These are phyloP conservation scores for Penicillium sp. DNA, from an alignment of 2,329 filamentous ascomycete genomes.

Conservation along the genomic window DNA sequence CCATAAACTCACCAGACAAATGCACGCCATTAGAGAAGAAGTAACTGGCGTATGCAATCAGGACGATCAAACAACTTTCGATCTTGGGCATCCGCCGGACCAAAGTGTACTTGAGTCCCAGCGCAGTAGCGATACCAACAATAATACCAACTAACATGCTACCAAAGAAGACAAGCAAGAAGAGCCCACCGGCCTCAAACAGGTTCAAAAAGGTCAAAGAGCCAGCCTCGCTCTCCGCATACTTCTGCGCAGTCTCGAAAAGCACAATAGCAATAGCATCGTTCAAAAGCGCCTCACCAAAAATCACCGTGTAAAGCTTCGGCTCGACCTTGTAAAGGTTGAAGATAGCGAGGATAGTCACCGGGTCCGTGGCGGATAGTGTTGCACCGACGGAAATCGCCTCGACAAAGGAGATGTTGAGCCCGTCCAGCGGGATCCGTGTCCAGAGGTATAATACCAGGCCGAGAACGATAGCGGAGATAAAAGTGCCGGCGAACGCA, in stretches of 20 bases:
- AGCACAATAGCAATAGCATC: slow-evolving; percentile 98
- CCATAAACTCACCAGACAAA: slow-evolving; percentile 77
- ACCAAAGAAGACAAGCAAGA: slow-evolving; percentile 94
- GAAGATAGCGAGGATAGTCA: slow-evolving; percentile 98
- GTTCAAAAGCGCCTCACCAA: slow-evolving; percentile 97
- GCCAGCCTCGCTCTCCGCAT: slow-evolving; percentile 73
- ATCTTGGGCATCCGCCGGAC: slow-evolving; percentile 93
- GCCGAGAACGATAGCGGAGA: slow-evolving; percentile 94
- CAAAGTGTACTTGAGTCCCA: slow-evolving; percentile 93
- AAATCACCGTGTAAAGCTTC: slow-evolving; percentile 98
- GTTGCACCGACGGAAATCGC: slow-evolving; percentile 97
- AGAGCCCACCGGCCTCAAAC: slow-evolving; percentile 90
- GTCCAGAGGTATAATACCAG: slow-evolving; percentile 89
- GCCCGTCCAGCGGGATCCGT: slow-evolving; percentile 79
- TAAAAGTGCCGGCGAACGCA: slow-evolving; percentile 94
- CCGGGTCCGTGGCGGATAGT: slow-evolving; percentile 93
- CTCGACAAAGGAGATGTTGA: slow-evolving; percentile 90
- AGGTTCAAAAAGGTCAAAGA: slow-evolving; percentile 80
- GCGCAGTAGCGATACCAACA: slow-evolving; percentile 83
- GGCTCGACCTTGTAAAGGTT: slow-evolving; percentile 99
- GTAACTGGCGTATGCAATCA: slow-evolving; percentile 95
- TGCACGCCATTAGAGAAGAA: slow-evolving; percentile 96
- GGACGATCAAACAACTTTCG: slow-evolving; percentile 89
- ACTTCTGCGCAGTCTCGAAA: slow-evolving; percentile 95
- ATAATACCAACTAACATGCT: slow-evolving; percentile 87